Percentiles rank a stretch among this genome's conserved stretches.
Evolutionary conservation across 2,329 filamentous ascomycete genomes (phyloP).

Genomic region (Trichoderma sp.): DNA sequence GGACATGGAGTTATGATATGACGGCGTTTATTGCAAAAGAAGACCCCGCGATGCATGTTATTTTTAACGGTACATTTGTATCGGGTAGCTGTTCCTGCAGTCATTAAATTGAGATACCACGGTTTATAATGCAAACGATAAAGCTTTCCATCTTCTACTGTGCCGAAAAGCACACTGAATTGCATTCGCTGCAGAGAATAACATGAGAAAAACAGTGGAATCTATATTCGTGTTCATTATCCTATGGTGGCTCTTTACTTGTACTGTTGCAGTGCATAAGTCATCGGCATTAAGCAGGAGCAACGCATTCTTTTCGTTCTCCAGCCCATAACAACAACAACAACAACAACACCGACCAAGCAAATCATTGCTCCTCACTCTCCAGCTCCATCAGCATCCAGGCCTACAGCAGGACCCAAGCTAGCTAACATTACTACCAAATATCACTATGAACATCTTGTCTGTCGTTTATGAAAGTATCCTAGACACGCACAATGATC

Average conservation of each 20-base stretch:
- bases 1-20: background rate
- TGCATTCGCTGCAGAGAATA: background rate
- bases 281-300: background rate
- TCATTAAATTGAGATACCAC: background rate
- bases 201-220: background rate
- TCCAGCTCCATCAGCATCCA: background rate
- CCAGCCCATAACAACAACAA: background rate
- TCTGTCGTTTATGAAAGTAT: conserved; percentile 5
- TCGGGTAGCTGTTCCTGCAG: background rate
- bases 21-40: background rate
- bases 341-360: background rate
- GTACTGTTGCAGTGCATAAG: background rate
- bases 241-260: background rate
- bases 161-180: background rate
- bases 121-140: background rate
- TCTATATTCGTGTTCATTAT: background rate
- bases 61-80: background rate
- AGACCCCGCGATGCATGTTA: background rate
- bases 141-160: background rate
- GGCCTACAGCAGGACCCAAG: background rate
- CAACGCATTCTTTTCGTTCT: background rate
- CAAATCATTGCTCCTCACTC: background rate
- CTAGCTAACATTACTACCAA: conserved; percentile 1
- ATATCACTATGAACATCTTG: conserved; percentile 5
- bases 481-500: background rate